Evolutionary conservation across 2,329 filamentous ascomycete genomes (phyloP).

Genomic region (Phyllosticta citriasiana): DNA sequence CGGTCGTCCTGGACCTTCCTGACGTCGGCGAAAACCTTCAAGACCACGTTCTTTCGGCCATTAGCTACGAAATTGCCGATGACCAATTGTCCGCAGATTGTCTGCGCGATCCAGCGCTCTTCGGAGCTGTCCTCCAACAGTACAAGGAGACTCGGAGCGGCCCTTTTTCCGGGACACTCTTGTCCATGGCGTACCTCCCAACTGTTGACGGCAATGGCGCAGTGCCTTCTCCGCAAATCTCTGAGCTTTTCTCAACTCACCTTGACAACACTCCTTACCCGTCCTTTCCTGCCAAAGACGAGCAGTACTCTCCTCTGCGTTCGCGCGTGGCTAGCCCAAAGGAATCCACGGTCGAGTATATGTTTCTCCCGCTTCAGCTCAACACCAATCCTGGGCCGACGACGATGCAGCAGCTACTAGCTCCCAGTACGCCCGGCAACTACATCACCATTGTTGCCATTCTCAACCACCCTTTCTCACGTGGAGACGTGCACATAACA

Average conservation of each 20-base stretch:
- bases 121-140: slow-evolving; percentile 13
- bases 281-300: neutral
- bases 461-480: slow-evolving; percentile 22
- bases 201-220: slow-evolving; percentile 14
- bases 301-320: slow-evolving; percentile 8
- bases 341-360: neutral
- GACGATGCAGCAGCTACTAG: slow-evolving; percentile 6
- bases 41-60: slow-evolving; percentile 18
- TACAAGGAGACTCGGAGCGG: slow-evolving; percentile 17
- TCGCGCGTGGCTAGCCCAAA: neutral
- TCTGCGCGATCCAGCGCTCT: slow-evolving; percentile 15
- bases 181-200: slow-evolving; percentile 18
- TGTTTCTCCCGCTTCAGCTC: slow-evolving; percentile 6
- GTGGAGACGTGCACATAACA: slow-evolving; percentile 24
- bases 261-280: neutral
- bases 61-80: slow-evolving; percentile 7
- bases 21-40: slow-evolving; percentile 25
- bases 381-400: neutral
- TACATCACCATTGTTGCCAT: slow-evolving; percentile 12
- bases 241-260: neutral
- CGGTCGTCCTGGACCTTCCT: slow-evolving; percentile 14
- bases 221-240: neutral
- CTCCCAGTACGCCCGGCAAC: slow-evolving; percentile 9
- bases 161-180: slow-evolving; percentile 17
- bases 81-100: slow-evolving; percentile 16